phyloP scores from a whole-genome alignment of 2,329 filamentous ascomycete genomes.

The Emydomyces testavorans region DNA sequence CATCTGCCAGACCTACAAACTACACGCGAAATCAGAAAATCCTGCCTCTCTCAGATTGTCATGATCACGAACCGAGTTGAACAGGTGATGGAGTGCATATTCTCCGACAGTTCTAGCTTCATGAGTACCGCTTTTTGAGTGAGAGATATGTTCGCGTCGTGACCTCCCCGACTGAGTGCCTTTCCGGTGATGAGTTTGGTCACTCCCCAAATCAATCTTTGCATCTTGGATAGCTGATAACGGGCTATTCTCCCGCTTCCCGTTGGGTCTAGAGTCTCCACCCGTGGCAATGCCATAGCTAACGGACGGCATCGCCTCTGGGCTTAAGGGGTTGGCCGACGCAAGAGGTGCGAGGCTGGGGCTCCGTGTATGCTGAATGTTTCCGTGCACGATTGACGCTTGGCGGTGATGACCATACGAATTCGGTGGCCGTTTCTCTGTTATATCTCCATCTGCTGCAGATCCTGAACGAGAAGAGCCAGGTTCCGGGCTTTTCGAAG shows the following conservation, averaged over 20 bases:
- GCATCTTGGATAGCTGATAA: slow-evolving; percentile 31
- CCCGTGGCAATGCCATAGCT: slow-evolving; percentile 46
- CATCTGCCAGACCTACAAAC: slow-evolving; percentile 94
- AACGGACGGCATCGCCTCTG: slow-evolving; percentile 66
- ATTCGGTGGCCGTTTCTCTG: slow-evolving; percentile 35
- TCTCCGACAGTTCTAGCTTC: slow-evolving; percentile 92
- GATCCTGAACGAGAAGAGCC: slow-evolving; percentile 25
- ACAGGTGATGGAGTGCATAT: slow-evolving; percentile 91
- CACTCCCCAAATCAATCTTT: slow-evolving; percentile 20
- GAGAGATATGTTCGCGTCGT: slow-evolving; percentile 60
- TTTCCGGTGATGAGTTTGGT: slow-evolving; percentile 27
- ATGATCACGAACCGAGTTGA: slow-evolving; percentile 60
- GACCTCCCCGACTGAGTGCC: slow-evolving; percentile 53
- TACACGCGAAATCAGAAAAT: slow-evolving; percentile 29
- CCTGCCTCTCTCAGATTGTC: not conserved
- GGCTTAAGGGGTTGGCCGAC: slow-evolving; percentile 70
- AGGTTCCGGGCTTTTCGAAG: slow-evolving; percentile 35
- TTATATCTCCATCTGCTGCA: slow-evolving; percentile 27
- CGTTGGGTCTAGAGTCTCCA: slow-evolving; percentile 30
- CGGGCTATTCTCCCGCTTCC: slow-evolving; percentile 26
- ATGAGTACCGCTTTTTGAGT: slow-evolving; percentile 57
- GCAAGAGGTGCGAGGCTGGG: slow-evolving; percentile 55
- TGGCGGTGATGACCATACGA: slow-evolving; percentile 85
- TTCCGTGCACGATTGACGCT: slow-evolving; percentile 92
- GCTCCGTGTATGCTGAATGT: slow-evolving; percentile 74